Evolutionary conservation across 2,329 filamentous ascomycete genomes (phyloP).

Genomic region (Paramyrothecium roridum): DNA sequence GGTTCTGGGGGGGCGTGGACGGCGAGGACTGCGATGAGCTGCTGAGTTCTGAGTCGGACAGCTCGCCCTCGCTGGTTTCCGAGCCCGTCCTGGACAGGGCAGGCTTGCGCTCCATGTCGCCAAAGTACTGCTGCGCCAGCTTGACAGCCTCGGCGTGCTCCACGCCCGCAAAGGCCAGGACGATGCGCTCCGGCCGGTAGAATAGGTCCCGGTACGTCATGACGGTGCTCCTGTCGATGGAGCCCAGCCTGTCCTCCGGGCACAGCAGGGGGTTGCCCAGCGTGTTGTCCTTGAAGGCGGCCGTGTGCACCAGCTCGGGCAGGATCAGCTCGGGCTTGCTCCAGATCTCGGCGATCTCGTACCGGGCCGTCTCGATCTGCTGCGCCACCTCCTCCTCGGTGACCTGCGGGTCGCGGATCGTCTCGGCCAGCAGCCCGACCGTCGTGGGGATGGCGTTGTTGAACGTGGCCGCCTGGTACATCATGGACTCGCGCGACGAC

Average conservation of each 20-base stretch:
- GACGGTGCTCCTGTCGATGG: conserved; percentile 73
- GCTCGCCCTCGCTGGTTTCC: conserved; percentile 48
- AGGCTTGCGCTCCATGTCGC: conserved; percentile 68
- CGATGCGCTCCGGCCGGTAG: conserved; percentile 85
- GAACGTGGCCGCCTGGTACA: conserved; percentile 99
- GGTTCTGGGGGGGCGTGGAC: conserved; percentile 36
- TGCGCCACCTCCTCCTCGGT: conserved; percentile 82
- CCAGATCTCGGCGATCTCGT: conserved; percentile 98
- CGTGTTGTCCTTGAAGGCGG: conserved; percentile 94
- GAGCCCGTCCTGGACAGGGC: conserved; percentile 52
- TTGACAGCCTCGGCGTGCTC: conserved; percentile 76
- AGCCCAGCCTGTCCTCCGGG: conserved; percentile 73
- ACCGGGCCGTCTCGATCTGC: conserved; percentile 87
- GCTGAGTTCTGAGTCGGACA: conserved; percentile 26
- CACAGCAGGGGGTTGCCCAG: conserved; percentile 91
- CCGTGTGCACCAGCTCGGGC: conserved; percentile 91
- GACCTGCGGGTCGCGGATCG: conserved; percentile 80
- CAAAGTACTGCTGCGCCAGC: conserved; percentile 82
- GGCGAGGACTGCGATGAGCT: conserved; percentile 23
- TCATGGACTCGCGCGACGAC: conserved; percentile 89
- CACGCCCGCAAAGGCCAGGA: conserved; percentile 92
- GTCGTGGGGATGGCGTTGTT: conserved; percentile 85
- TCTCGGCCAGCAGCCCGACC: conserved; percentile 84
- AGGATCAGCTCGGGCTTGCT: conserved; percentile 93
- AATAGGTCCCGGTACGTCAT: conserved; percentile 78